phyloP scores from a whole-genome alignment of 345 rosid species.

The Erucastrum elatum region DNA sequence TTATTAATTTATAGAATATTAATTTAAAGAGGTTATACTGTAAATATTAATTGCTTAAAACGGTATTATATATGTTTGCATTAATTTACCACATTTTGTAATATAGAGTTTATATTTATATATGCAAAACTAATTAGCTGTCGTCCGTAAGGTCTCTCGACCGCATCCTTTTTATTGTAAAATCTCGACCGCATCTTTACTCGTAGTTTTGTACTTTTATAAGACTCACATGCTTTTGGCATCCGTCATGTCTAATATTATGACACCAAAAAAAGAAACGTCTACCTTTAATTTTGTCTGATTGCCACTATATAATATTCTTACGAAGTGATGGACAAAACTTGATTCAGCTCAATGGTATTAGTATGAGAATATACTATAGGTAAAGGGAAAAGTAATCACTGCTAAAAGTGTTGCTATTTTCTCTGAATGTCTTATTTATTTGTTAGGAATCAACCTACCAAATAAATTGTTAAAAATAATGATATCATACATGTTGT shows the following conservation, averaged over 20 bases:
- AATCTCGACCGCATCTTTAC: background rate
- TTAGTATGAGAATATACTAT: background rate
- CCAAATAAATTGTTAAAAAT: background rate
- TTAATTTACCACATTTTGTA: too few relatives aligned
- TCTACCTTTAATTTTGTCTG: background rate
- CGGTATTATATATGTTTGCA: too few relatives aligned
- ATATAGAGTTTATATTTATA: too few relatives aligned
- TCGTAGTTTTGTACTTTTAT: background rate
- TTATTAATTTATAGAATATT: too few relatives aligned
- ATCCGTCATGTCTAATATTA: background rate
- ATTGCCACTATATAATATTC: background rate
- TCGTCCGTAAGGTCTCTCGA: background rate
- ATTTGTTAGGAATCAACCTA: background rate
- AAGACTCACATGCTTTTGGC: background rate
- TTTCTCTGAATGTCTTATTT: background rate
- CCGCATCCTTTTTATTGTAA: background rate
- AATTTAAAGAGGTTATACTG: too few relatives aligned
- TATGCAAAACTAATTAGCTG: background rate
- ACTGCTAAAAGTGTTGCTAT: background rate
- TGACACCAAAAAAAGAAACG: background rate
- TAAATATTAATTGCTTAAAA: too few relatives aligned
- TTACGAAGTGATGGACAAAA: background rate
- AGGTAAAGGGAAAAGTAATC: background rate
- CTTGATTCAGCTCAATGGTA: background rate
- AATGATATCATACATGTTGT: background rate